These are phyloP conservation scores for Teratosphaeria viscida DNA, from an alignment of 2,329 filamentous ascomycete species.

Conservation along the genomic window DNA sequence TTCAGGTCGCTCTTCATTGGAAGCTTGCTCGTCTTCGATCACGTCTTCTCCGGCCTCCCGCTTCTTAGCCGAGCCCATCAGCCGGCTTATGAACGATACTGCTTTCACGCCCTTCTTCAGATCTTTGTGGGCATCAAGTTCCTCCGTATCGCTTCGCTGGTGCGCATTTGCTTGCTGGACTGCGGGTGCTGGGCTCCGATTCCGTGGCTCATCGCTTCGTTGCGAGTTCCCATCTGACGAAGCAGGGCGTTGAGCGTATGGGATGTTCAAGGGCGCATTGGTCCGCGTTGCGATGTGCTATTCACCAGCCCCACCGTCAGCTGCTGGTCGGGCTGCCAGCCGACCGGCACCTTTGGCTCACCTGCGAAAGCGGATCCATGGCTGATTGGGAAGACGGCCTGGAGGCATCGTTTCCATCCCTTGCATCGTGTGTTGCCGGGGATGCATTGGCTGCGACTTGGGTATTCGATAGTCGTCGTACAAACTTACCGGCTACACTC, in stretches of 20 bases:
- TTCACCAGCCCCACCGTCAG: constrained; percentile 1
- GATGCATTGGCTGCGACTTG: constrained; percentile 6
- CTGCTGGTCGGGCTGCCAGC: background rate
- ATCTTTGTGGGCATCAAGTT: constrained; percentile 13
- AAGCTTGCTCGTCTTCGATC: constrained; percentile 40
- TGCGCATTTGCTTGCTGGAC: background rate
- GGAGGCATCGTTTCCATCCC: constrained; percentile 6
- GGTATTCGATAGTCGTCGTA: constrained; percentile 5
- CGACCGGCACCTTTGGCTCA: constrained; percentile 31
- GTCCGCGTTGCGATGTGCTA: constrained; percentile 54
- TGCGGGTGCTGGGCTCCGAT: constrained; percentile 4
- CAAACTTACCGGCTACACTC: constrained; percentile 1
- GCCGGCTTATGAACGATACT: constrained; percentile 79
- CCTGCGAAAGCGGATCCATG: constrained; percentile 59
- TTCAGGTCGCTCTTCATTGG: constrained; percentile 62
- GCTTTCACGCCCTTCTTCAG: constrained; percentile 73
- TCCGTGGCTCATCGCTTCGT: background rate
- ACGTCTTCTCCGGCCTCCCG: constrained; percentile 42
- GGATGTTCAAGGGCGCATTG: constrained; percentile 46
- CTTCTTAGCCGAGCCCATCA: constrained; percentile 67
- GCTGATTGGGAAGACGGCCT: constrained; percentile 31
- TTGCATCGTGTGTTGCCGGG: constrained; percentile 5
- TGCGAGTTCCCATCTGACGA: constrained; percentile 13
- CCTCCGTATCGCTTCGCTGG: background rate
- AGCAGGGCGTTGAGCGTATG: constrained; percentile 40